Evolutionary conservation across 352 stramenopile genomes (phyloP).

Genomic region (Poterioochromonas sp.): DNA sequence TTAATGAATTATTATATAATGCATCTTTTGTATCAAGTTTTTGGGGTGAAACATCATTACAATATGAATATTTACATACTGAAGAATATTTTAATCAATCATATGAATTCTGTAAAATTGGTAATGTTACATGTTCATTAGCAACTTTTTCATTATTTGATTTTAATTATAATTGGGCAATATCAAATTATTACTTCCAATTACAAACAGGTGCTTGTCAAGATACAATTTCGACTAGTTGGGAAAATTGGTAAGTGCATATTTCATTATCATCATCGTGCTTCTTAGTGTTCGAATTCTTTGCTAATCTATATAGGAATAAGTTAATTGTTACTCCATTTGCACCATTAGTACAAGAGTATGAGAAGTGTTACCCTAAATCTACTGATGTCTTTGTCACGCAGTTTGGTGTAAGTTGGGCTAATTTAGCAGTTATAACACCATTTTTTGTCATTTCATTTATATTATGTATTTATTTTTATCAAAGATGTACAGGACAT

Average conservation of each 20-base stretch:
- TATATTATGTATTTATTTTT: not conserved
- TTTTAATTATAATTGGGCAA: not conserved
- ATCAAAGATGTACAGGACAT: not conserved
- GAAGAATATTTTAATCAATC: not conserved
- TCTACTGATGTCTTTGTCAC: not conserved
- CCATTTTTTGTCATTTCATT: not conserved
- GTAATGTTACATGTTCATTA: not conserved
- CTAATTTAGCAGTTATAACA: not conserved
- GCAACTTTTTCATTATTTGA: not conserved
- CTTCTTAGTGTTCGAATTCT: not conserved
- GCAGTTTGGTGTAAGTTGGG: not conserved
- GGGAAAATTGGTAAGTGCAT: not conserved
- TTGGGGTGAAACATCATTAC: not conserved
- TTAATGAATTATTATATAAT: not conserved
- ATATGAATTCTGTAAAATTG: not conserved
- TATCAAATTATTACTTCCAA: conserved; percentile 12
- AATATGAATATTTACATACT: not conserved
- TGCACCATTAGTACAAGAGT: not conserved
- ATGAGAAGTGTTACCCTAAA: not conserved
- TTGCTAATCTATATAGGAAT: not conserved
- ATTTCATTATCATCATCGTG: not conserved
- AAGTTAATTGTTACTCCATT: not conserved
- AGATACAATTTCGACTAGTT: not conserved
- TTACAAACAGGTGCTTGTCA: not conserved
- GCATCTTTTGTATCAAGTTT: not conserved